These are phyloP conservation scores for Calonectria fujianensis DNA, from an alignment of 2,329 filamentous ascomycete species.

Conservation along the genomic window DNA sequence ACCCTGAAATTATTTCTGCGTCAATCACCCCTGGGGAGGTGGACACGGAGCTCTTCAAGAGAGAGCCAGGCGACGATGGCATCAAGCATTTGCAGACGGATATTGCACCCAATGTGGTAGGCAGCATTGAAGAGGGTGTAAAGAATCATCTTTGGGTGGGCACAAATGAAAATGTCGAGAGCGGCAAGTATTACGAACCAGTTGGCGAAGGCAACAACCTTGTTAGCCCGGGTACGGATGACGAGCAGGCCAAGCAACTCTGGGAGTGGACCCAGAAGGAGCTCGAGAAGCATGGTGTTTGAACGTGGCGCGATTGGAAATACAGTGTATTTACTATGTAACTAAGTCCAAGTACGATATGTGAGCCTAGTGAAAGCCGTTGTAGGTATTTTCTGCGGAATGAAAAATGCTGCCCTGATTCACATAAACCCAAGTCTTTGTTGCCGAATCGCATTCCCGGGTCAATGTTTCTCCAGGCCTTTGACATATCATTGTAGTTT, in stretches of 20 bases:
- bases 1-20: conserved; percentile 31
- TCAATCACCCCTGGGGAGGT: conserved; percentile 36
- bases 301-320: too few species aligned
- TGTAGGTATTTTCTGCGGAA: neutral
- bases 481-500: neutral
- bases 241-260: conserved; percentile 30
- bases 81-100: conserved; percentile 31
- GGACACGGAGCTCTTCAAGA: conserved; percentile 30
- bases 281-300: conserved; percentile 30
- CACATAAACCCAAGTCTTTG: neutral
- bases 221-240: conserved; percentile 35
- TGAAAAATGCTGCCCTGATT: neutral
- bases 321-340: neutral
- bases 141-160: conserved; percentile 41
- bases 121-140: conserved; percentile 31
- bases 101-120: conserved; percentile 6
- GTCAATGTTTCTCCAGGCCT: neutral
- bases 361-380: neutral
- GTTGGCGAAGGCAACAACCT: conserved; percentile 23
- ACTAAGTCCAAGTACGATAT: neutral
- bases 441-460: neutral
- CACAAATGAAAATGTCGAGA: conserved; percentile 21
- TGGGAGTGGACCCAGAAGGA: conserved; percentile 38
- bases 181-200: conserved; percentile 35
- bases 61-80: conserved; percentile 32